Percentiles rank a stretch among this genome's conserved stretches.
Conservation (phyloP, 352 stramenopile genomes). For the Phytophthora pistaciae region DNA sequence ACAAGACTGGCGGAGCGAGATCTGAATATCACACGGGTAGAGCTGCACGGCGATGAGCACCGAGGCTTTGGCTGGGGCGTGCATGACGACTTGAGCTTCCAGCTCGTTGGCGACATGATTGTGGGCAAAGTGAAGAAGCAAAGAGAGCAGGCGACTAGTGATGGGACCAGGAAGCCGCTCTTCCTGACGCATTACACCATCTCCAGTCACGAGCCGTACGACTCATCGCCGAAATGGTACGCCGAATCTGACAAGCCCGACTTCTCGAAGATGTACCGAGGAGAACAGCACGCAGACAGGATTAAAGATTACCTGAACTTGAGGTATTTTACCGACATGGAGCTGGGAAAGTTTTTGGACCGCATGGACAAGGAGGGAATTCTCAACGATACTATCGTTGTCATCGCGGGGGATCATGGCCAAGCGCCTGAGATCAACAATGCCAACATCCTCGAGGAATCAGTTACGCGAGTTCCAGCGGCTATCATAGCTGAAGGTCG, state of each 20-base stretch:
- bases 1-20: slow-evolving; percentile 38
- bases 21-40: slow-evolving; percentile 33
- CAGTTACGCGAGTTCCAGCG: slow-evolving; percentile 47
- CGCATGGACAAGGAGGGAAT: slow-evolving; percentile 52
- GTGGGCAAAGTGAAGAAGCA: slow-evolving; percentile 45
- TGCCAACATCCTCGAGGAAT: slow-evolving; percentile 54
- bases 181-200: slow-evolving; percentile 75
- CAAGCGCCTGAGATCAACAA: slow-evolving; percentile 56
- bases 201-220: slow-evolving; percentile 52
- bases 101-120: slow-evolving; percentile 52
- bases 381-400: slow-evolving; percentile 68
- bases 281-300: slow-evolving; percentile 36
- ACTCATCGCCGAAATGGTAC: slow-evolving; percentile 50
- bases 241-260: slow-evolving; percentile 49
- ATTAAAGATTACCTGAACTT: slow-evolving; percentile 64
- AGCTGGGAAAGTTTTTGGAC: slow-evolving; percentile 67
- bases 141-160: slow-evolving; percentile 5
- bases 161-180: slow-evolving; percentile 42
- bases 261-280: slow-evolving; percentile 59
- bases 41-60: slow-evolving; percentile 33
- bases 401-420: slow-evolving; percentile 66
- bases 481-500: slow-evolving; percentile 61
- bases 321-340: slow-evolving; percentile 65
- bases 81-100: slow-evolving; percentile 54
- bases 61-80: slow-evolving; percentile 45